Evolutionary conservation across 768 basidiomycete genomes (phyloP), one percentile per base, ranked within the genome.

Genomic region (Porphyrellus cyaneotinctus): DNA sequence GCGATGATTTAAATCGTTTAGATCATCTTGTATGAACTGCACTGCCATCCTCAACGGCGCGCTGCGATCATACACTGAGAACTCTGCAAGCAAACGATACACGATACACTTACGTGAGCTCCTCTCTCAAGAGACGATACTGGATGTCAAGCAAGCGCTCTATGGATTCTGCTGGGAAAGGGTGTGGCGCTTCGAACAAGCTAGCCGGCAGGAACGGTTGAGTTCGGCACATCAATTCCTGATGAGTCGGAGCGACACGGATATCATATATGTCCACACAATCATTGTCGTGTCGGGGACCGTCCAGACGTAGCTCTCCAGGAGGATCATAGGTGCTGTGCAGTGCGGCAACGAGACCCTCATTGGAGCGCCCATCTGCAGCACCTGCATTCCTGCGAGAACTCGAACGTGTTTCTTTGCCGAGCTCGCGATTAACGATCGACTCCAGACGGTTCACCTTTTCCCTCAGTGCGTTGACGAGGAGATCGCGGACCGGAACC

Each of bases 61-160:
- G 5, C 83, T 83, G 45, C 3, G 49, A 33, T 33, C 41, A 39
- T 36, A 23, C 6, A 32, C 56, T 32, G 35, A 4, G 23, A 43
- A 31, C 43, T 31, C n/a, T 7, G n/a, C 28, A 26, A 23, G 7
- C 4, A 30, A 15, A 20, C 0, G 37, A 35, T 8, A 41, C 41
- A 4, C 2, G 2, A n/a, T 6, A 15, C 8, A 63, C 80, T 22
- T 59, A 85, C 80, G 77, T 85, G 17, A 86, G 68, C 51, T 91
- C 88, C 57, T 89, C 88, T 33, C 88, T 74, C 32, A 91, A 69
- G 0, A 90, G 74, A 31, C 88, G 80, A 65, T 87, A 91, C 57
- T 91, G 87, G 4, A 85, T 78, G 52, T 91, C 89, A 12, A 89
- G 69, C 20, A 84, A 70, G 9, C 82, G 73, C 50, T 85, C 76